Evolutionary conservation across 257 asterid genomes (phyloP), one percentile per base, ranked within the genome.

Genomic region (Gynochthodes officinalis): DNA sequence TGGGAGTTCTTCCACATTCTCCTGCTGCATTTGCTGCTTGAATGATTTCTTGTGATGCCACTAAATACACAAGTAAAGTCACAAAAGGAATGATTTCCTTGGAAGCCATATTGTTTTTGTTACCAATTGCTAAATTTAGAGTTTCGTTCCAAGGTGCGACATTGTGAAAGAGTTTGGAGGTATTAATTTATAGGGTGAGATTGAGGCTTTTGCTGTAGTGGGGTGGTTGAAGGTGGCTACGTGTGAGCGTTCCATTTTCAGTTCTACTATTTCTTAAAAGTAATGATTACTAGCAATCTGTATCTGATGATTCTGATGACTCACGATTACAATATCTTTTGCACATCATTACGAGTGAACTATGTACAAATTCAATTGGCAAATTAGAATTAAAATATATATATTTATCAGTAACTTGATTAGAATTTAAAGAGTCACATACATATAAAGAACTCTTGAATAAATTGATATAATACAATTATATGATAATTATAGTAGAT

Each of bases 1-100:
- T 66, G 2, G 84, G 82, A 4, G 82, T 73, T 64, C 21, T 77
- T 8, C 86, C 84, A 27, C 86, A 83, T 61, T 62, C 75, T 33
- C 78, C 78, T 7, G 75, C 86, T 18, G 81, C 86, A 46, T 30
- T 63, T 55, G 77, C 76, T 58, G 35, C 44, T 12, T 59, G 58
- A 5, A 71, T n/a, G 21, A 37, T n/a, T 48, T 42, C 21, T 2
- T 30, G 52, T 30, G 70, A 55, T 33, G 68, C 75, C n/a, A 79
- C n/a, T 58, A 76, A 53, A 60, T 50, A 73, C n/a, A 82, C 64
- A 13, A 76, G 37, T 42, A 44, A 62, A 64, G 73, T 25, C 58
- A 69, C 67, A 40, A 67, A 27, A 28, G 33, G 50, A 67, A 64
- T 32, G 30, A 57, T 50, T 35, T 40, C 54, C 65, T 64, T 70